Evolutionary conservation across 345 rosid genomes (phyloP).

Genomic region (Rubroshorea leprosula): DNA sequence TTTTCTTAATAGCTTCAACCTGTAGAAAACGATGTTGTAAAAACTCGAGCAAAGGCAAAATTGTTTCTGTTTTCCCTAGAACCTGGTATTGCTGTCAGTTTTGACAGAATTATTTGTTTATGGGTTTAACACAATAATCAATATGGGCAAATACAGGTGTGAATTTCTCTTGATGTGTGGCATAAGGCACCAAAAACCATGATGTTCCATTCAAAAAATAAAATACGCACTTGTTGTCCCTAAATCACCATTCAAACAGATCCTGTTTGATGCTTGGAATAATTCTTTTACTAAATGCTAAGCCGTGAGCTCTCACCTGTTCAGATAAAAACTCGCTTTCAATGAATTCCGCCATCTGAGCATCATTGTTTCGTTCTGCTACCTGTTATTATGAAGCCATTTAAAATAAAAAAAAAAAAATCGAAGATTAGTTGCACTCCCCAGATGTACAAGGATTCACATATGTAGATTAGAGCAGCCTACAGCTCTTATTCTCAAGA

Average conservation of each 20-base stretch:
- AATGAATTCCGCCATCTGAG: constrained; percentile 61
- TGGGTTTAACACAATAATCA: not conserved
- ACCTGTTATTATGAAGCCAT: constrained; percentile 44
- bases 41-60: too few species aligned
- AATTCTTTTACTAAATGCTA: not conserved
- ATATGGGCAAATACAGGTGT: not conserved
- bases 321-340: constrained; percentile 65
- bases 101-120: not conserved
- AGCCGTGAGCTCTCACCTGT: constrained; percentile 38
- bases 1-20: constrained; percentile 67
- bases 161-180: too few species aligned
- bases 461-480: too few species aligned
- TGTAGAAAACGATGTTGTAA: constrained; percentile 4
- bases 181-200: too few species aligned
- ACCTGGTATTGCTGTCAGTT: too few species aligned
- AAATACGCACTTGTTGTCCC: too few species aligned
- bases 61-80: too few species aligned
- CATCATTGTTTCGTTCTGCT: constrained; percentile 55
- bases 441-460: not conserved
- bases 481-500: too few species aligned
- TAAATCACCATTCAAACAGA: too few species aligned
- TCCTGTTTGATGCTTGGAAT: not conserved
- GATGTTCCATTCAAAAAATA: too few species aligned
- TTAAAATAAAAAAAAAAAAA: not conserved
- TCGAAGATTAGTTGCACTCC: not conserved